phyloP scores from a whole-genome alignment of 345 rosid genomes.

The Aquilaria malaccensis region DNA sequence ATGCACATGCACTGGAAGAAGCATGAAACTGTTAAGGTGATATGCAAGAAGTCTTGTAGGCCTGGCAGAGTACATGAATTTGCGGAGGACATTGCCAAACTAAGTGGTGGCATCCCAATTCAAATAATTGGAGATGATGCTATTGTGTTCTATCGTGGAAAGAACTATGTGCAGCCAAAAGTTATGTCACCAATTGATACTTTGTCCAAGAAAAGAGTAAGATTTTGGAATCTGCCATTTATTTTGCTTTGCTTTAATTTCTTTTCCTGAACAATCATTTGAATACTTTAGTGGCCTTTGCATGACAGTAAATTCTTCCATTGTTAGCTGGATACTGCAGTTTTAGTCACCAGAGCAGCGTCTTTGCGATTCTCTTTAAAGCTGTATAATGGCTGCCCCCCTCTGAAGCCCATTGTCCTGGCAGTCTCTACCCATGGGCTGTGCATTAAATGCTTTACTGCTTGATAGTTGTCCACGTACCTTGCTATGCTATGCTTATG shows the following conservation, averaged over 20 bases:
- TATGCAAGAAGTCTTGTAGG: constrained; percentile 78
- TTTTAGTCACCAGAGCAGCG: too few species aligned
- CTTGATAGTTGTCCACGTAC: too few species aligned
- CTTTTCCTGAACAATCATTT: background rate
- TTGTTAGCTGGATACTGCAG: background rate
- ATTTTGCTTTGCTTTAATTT: background rate
- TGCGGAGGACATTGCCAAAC: constrained; percentile 69
- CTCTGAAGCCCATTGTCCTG: too few species aligned
- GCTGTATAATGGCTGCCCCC: too few species aligned
- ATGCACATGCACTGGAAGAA: constrained; percentile 97
- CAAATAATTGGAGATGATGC: constrained; percentile 73
- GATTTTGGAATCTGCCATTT: background rate
- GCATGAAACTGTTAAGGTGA: constrained; percentile 91
- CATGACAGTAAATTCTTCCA: background rate
- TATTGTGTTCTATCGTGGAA: constrained; percentile 74
- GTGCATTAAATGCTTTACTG: too few species aligned
- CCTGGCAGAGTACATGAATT: constrained; percentile 62
- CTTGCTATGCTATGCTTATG: too few species aligned
- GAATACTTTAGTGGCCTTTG: too few species aligned
- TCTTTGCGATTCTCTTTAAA: too few species aligned
- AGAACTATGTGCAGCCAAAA: constrained; percentile 79
- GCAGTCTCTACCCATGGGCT: too few species aligned
- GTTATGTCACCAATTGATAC: constrained; percentile 90
- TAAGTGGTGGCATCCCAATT: constrained; percentile 86
- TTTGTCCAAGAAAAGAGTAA: constrained; percentile 72